Conservation (phyloP, 2,329 filamentous ascomycete species). For the Ophiocordyceps unilateralis region DNA sequence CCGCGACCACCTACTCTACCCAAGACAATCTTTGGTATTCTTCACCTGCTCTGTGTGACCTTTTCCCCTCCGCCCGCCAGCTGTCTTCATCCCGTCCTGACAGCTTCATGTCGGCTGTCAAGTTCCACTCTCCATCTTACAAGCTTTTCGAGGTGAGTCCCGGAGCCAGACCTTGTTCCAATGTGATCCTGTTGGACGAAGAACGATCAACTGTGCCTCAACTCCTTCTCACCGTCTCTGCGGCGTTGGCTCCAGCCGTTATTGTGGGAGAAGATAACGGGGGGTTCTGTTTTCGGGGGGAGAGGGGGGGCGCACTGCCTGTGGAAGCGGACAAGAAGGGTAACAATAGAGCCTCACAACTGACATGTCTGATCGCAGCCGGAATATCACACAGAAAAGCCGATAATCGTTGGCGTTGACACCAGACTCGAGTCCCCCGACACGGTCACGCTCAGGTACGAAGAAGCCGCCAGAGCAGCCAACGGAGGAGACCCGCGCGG, state of each 20-base stretch:
- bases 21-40: slow-evolving; percentile 23
- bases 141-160: slow-evolving; percentile 43
- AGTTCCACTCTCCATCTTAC: slow-evolving; percentile 37
- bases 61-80: slow-evolving; percentile 10
- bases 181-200: slow-evolving; percentile 1
- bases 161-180: slow-evolving; percentile 16
- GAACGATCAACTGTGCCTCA: neutral
- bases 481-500: slow-evolving; percentile 35
- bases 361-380: slow-evolving; percentile 21
- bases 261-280: neutral
- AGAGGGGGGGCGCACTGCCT: neutral
- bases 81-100: slow-evolving; percentile 14
- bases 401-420: slow-evolving; percentile 37
- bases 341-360: slow-evolving; percentile 5
- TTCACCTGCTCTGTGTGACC: slow-evolving; percentile 16
- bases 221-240: slow-evolving; percentile 1
- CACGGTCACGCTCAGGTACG: slow-evolving; percentile 37
- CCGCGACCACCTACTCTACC: slow-evolving; percentile 13
- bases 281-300: slow-evolving; percentile 4
- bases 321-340: neutral
- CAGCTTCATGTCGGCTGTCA: slow-evolving; percentile 41
- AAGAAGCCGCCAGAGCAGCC: slow-evolving; percentile 34
- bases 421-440: slow-evolving; percentile 40
- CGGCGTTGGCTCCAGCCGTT: neutral
- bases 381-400: slow-evolving; percentile 33